These are phyloP conservation scores for Flaveria robusta DNA, from an alignment of 129 eudicot genomes.

Conservation along the genomic window DNA sequence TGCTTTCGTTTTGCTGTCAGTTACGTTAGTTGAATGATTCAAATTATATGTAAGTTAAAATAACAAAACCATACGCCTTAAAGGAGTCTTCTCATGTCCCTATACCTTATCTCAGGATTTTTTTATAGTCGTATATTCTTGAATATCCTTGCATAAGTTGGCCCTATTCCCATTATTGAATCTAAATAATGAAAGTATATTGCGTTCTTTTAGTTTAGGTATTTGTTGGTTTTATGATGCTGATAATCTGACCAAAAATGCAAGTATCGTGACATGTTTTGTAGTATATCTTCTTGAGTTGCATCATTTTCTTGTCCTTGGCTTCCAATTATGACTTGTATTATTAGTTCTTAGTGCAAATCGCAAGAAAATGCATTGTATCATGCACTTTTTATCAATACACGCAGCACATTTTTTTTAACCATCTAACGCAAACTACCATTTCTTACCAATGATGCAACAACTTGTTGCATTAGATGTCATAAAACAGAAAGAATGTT, in stretches of 20 bases:
- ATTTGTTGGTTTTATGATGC: neutral
- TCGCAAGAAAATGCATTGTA: neutral
- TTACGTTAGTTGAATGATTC: neutral
- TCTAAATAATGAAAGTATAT: neutral
- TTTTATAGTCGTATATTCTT: neutral
- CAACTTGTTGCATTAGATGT: neutral
- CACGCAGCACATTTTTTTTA: neutral
- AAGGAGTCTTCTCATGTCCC: neutral
- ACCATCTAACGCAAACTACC: neutral
- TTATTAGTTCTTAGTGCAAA: neutral
- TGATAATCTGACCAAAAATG: neutral
- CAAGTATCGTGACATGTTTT: neutral
- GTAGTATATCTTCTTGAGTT: neutral
- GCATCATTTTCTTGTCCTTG: neutral
- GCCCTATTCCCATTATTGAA: neutral
- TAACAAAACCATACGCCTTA: neutral
- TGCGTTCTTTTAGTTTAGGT: neutral
- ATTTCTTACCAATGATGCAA: neutral
- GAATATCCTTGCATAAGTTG: neutral
- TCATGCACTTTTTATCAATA: neutral
- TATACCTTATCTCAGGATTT: neutral
- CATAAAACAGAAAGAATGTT: neutral
- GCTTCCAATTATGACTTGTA: neutral
- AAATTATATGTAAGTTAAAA: neutral
- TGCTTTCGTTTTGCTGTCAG: neutral